A percentile compares a stretch with the other conserved stretches of the same genome.
Evolutionary conservation across 768 basidiomycete species (phyloP).

Genomic region (Boletus eberwhitei): DNA sequence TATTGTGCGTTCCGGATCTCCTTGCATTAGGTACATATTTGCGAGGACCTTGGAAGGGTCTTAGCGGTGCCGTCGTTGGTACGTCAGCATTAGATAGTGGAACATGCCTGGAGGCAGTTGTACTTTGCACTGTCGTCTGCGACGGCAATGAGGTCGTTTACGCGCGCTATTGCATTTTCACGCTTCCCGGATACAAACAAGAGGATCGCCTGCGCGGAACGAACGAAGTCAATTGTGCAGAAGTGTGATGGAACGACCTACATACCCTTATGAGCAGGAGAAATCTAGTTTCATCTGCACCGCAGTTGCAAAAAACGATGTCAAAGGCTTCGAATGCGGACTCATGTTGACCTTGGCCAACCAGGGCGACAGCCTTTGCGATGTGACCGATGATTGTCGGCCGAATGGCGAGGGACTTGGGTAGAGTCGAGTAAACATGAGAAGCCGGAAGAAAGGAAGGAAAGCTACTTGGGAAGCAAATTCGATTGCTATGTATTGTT

Average conservation of each 20-base stretch:
- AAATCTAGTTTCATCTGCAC: neutral
- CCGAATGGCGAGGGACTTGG: neutral
- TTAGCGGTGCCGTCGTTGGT: neutral
- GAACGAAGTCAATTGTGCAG: no score
- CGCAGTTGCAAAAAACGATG: neutral
- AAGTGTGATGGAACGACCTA: neutral
- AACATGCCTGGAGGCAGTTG: neutral
- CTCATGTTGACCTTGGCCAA: neutral
- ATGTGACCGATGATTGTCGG: neutral
- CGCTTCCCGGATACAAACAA: neutral
- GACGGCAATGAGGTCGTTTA: no score
- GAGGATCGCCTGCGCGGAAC: neutral
- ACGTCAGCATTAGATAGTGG: neutral
- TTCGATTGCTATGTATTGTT: neutral
- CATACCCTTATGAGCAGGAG: neutral
- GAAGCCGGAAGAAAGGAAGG: neutral
- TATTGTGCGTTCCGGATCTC: neutral
- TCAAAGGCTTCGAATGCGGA: neutral
- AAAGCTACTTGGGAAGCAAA: neutral
- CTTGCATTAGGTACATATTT: neutral
- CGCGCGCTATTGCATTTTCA: neutral
- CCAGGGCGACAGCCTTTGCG: neutral
- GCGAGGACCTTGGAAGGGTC: neutral
- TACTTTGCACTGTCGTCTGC: no score
- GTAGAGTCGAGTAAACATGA: neutral